phyloP scores from a whole-genome alignment of 2,329 filamentous ascomycete species.

The Fusarium goolgardi region DNA sequence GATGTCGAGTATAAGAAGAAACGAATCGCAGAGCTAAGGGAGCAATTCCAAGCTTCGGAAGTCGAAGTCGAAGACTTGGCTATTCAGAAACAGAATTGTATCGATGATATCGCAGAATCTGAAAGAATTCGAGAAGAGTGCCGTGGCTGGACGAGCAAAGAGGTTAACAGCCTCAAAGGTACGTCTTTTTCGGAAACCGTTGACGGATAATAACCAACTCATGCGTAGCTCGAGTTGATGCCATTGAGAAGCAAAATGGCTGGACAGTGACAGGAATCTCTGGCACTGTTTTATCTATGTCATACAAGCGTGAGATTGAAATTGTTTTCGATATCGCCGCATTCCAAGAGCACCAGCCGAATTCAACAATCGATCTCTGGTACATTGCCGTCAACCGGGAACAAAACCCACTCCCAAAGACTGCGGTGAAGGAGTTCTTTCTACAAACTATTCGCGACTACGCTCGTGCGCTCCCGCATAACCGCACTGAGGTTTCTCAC shows the following conservation, averaged over 20 bases:
- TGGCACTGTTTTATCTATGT: conserved; percentile 75
- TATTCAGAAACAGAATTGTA: conserved; percentile 74
- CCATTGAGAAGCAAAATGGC: conserved; percentile 73
- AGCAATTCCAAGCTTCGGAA: conserved; percentile 75
- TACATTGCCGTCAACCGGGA: conserved; percentile 73
- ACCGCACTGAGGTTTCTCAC: conserved; percentile 64
- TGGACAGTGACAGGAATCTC: conserved; percentile 78
- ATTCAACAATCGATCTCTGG: conserved; percentile 73
- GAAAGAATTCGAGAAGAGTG: conserved; percentile 88
- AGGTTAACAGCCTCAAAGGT: conserved; percentile 85
- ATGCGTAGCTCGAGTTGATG: conserved; percentile 69
- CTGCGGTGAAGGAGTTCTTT: conserved; percentile 79
- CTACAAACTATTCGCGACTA: conserved; percentile 77
- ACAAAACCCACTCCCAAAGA: conserved; percentile 65
- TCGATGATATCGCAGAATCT: conserved; percentile 81
- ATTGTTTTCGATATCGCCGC: conserved; percentile 75
- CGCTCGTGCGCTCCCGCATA: conserved; percentile 70
- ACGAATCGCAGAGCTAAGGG: conserved; percentile 73
- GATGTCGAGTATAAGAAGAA: conserved; percentile 77
- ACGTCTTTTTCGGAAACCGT: conserved; percentile 35
- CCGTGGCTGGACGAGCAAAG: conserved; percentile 85
- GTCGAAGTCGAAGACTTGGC: conserved; percentile 70
- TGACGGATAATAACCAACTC: conserved; percentile 51
- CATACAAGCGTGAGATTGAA: conserved; percentile 77
- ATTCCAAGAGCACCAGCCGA: conserved; percentile 62